Percentiles rank a stretch among this genome's conserved stretches.
Conservation (phyloP, 2,329 filamentous ascomycete species). For the Acrocalymma vagum region DNA sequence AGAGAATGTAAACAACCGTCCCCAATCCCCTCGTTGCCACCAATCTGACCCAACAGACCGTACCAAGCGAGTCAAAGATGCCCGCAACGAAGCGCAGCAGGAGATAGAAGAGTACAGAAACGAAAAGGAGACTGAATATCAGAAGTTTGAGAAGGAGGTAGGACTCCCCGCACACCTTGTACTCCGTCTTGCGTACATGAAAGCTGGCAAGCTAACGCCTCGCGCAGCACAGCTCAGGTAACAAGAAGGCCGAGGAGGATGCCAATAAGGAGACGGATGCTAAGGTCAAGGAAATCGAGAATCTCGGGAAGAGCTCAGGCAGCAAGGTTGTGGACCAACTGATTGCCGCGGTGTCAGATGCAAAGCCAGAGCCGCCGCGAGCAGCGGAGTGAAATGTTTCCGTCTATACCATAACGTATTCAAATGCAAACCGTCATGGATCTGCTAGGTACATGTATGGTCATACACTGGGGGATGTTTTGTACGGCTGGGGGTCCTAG, state of each 20-base stretch:
- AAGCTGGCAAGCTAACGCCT: conserved; percentile 24
- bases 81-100: conserved; percentile 94
- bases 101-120: conserved; percentile 94
- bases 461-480: too few species aligned
- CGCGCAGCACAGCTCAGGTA: conserved; percentile 85
- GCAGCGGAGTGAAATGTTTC: conserved; percentile 6
- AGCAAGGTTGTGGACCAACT: conserved; percentile 83
- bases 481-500: too few species aligned
- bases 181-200: not conserved
- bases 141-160: conserved; percentile 88
- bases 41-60: conserved; percentile 68
- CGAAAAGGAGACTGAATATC: conserved; percentile 92
- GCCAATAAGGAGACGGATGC: conserved; percentile 81
- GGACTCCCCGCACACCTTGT: conserved; percentile 12
- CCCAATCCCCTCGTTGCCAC: conserved; percentile 9
- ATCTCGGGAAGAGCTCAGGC: conserved; percentile 80
- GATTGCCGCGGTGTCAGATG: conserved; percentile 83
- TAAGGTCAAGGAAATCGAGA: conserved; percentile 84
- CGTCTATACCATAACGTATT: not conserved
- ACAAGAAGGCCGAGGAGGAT: conserved; percentile 75
- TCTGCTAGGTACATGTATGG: too few species aligned
- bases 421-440: not conserved
- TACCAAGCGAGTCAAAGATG: conserved; percentile 97
- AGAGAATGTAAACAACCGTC: conserved; percentile 76
- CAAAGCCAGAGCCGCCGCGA: conserved; percentile 74